Evolutionary conservation across 2,329 filamentous ascomycete species (phyloP).

Genomic region (Cytospora piceae): DNA sequence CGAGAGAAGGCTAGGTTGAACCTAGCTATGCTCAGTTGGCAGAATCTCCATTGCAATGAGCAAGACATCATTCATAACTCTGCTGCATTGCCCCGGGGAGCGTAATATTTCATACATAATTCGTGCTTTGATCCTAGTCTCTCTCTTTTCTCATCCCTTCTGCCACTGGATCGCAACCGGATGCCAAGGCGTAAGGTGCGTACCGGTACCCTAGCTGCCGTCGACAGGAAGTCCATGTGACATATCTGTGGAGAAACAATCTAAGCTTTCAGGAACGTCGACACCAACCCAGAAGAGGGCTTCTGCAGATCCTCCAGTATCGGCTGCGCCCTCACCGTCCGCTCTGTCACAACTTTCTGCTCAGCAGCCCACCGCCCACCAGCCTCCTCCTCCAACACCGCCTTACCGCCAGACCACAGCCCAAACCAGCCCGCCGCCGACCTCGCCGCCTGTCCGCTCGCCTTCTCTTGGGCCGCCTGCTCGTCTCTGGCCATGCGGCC

Average conservation of each 20-base stretch:
- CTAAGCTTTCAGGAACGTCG: slow-evolving; percentile 30
- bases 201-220: background rate
- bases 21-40: background rate
- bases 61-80: background rate
- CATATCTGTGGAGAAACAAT: slow-evolving; percentile 1
- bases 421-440: slow-evolving; percentile 44
- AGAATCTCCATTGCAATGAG: background rate
- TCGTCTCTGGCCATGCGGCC: slow-evolving; percentile 61
- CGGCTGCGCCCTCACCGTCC: slow-evolving; percentile 54
- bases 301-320: slow-evolving; percentile 52
- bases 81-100: background rate
- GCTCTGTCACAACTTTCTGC: slow-evolving; percentile 56
- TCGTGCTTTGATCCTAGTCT: background rate
- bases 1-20: background rate
- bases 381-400: slow-evolving; percentile 38
- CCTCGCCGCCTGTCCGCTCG: slow-evolving; percentile 33
- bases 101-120: background rate
- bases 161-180: background rate
- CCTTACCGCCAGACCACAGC: slow-evolving; percentile 44
- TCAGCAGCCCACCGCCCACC: slow-evolving; percentile 58
- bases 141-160: background rate
- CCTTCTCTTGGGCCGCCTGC: slow-evolving; percentile 43
- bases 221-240: background rate
- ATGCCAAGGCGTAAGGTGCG: background rate
- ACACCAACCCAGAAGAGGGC: slow-evolving; percentile 13